Percentiles rank a stretch among this genome's conserved stretches.
phyloP scores from a whole-genome alignment of 2,329 filamentous ascomycete genomes.

The Curvularia sp. region DNA sequence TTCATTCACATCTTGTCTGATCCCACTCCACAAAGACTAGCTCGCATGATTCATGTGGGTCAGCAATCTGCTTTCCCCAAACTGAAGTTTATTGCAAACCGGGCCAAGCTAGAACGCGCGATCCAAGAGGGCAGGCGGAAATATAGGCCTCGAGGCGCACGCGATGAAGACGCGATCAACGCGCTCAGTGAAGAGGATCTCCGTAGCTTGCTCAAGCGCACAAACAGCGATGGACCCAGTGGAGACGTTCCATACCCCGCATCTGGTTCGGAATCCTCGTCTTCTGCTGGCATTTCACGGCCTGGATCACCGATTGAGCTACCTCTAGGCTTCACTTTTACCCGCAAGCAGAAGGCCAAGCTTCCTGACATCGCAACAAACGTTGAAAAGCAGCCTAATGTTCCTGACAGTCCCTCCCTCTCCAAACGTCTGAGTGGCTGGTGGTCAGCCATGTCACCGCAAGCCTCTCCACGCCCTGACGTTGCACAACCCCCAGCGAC shows the following conservation, averaged over 20 bases:
- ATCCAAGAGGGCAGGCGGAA: constrained; percentile 64
- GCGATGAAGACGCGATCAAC: constrained; percentile 45
- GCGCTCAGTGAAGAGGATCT: constrained; percentile 58
- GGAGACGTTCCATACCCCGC: constrained; percentile 25
- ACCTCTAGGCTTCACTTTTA: constrained; percentile 41
- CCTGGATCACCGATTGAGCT: constrained; percentile 40
- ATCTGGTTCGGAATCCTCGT: constrained; percentile 42
- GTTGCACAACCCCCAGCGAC: constrained; percentile 14
- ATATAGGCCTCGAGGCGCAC: constrained; percentile 43
- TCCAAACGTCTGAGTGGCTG: constrained; percentile 45
- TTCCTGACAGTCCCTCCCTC: constrained; percentile 40
- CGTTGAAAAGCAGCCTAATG: constrained; percentile 3
- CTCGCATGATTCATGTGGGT: constrained; percentile 87
- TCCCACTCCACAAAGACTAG: constrained; percentile 75
- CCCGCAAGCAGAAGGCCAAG: constrained; percentile 25
- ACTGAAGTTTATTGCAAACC: constrained; percentile 86
- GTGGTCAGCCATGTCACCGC: constrained; percentile 45
- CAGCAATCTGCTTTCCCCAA: constrained; percentile 91
- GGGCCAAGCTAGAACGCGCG: constrained; percentile 79
- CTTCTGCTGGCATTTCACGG: constrained; percentile 32
- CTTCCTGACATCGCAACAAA: constrained; percentile 19
- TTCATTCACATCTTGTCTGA: constrained; percentile 88
- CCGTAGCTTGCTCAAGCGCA: constrained; percentile 47
- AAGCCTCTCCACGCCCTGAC: constrained; percentile 8
- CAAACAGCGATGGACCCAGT: constrained; percentile 30